Percentiles rank a stretch among this genome's conserved stretches.
These are phyloP conservation scores for Barnettozyma botsteinii DNA, from an alignment of 805 yeast species.

Conservation along the genomic window DNA sequence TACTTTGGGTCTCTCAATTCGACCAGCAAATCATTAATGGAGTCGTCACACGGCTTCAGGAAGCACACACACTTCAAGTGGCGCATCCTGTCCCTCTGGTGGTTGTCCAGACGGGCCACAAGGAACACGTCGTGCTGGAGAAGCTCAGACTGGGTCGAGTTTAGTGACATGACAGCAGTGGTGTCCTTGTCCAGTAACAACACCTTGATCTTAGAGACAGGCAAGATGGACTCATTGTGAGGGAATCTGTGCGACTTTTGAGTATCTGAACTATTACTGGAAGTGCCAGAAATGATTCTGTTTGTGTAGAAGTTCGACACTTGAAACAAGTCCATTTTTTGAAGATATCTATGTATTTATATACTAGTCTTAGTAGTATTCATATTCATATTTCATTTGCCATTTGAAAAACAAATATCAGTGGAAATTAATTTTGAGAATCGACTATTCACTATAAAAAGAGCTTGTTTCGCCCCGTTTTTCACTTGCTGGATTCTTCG, in stretches of 20 bases:
- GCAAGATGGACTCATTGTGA: conserved; percentile 10
- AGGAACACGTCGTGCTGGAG: conserved; percentile 80
- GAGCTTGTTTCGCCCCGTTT: too few relatives aligned
- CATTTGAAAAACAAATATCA: too few relatives aligned
- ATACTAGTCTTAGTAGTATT: too few relatives aligned
- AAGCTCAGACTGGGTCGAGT: conserved; percentile 80
- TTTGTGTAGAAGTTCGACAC: conserved; percentile 41
- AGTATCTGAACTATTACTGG: not conserved
- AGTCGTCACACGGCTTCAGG: conserved; percentile 62
- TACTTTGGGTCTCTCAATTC: conserved; percentile 81
- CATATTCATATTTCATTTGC: too few relatives aligned
- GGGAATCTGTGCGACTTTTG: not conserved
- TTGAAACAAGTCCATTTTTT: conserved; percentile 43
- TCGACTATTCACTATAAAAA: too few relatives aligned
- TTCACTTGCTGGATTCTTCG: too few relatives aligned
- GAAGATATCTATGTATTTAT: too few relatives aligned
- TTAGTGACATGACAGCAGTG: conserved; percentile 79
- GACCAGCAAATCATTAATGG: conserved; percentile 51
- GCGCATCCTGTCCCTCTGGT: conserved; percentile 60
- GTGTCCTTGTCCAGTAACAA: conserved; percentile 75
- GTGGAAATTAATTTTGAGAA: too few relatives aligned
- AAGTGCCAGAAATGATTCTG: conserved; percentile 30
- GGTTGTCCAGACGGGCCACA: conserved; percentile 63
- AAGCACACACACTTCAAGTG: conserved; percentile 80
- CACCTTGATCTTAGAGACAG: conserved; percentile 51